Percentiles rank a stretch among this genome's conserved stretches.
Evolutionary conservation across 768 basidiomycete species (phyloP).

Genomic region (Auricularia heimuer): DNA sequence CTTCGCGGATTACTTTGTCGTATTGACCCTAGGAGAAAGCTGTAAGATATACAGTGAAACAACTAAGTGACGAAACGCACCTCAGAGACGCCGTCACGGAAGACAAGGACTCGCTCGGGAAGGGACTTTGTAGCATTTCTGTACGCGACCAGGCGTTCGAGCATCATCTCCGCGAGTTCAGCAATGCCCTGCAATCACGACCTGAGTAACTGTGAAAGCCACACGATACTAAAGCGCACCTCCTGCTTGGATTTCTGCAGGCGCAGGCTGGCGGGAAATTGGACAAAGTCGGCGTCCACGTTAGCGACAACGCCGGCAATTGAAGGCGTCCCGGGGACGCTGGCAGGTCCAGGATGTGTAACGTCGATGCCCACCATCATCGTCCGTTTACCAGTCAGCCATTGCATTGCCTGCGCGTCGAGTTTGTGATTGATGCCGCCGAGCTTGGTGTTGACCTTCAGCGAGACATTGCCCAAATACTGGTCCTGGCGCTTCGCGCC

Average conservation of each 20-base stretch:
- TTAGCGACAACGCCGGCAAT: conserved; percentile 72
- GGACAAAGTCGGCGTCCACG: conserved; percentile 56
- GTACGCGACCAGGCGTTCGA: conserved; percentile 43
- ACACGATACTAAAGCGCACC: conserved; percentile 26
- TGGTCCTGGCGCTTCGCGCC: conserved; percentile 24
- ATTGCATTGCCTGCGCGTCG: conserved; percentile 44
- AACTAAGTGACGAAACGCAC: background rate
- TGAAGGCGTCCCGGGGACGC: conserved; percentile 66
- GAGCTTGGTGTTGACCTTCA: conserved; percentile 78
- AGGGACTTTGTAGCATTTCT: conserved; percentile 23
- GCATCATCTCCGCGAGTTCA: conserved; percentile 54
- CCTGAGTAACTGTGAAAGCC: background rate
- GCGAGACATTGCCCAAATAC: conserved; percentile 68
- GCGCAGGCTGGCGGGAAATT: conserved; percentile 66
- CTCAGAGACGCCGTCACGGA: conserved; percentile 72
- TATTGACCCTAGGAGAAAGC: conserved; percentile 53
- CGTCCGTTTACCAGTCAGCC: conserved; percentile 58
- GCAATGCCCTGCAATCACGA: conserved; percentile 43
- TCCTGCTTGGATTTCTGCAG: conserved; percentile 68
- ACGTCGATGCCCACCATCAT: conserved; percentile 77
- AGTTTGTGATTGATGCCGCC: conserved; percentile 72
- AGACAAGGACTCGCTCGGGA: conserved; percentile 62
- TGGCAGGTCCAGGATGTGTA: conserved; percentile 67
- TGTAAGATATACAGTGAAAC: background rate
- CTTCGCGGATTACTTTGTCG: conserved; percentile 46